phyloP scores from a whole-genome alignment of 2,329 filamentous ascomycete species.

The Chaetomium sp. region DNA sequence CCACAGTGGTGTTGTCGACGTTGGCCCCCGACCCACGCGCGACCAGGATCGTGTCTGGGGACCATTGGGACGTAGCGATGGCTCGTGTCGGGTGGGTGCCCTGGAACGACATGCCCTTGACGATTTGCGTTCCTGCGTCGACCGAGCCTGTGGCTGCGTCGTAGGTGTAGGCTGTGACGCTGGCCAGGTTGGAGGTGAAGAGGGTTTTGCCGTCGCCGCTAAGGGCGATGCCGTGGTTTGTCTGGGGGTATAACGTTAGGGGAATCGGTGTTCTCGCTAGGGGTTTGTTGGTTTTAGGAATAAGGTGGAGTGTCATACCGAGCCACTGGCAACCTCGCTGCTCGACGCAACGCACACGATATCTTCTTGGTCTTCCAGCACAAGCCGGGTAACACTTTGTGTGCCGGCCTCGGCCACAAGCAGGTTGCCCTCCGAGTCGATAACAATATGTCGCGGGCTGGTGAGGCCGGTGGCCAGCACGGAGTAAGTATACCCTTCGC shows the following conservation, averaged over 20 bases:
- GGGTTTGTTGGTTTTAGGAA: background rate
- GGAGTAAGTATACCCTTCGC: conserved; percentile 16
- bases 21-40: conserved; percentile 47
- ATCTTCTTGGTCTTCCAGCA: conserved; percentile 14
- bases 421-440: conserved; percentile 19
- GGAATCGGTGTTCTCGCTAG: background rate
- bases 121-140: conserved; percentile 34
- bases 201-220: conserved; percentile 28
- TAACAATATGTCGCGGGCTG: conserved; percentile 17
- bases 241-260: conserved; percentile 5
- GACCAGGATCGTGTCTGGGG: conserved; percentile 44
- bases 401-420: conserved; percentile 20
- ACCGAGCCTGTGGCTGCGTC: conserved; percentile 37
- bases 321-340: conserved; percentile 12
- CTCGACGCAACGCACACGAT: conserved; percentile 18
- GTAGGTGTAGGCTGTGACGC: conserved; percentile 47
- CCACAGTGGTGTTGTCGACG: conserved; percentile 40
- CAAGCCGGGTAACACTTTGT: conserved; percentile 13
- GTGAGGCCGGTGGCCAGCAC: conserved; percentile 19
- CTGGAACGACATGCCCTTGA: conserved; percentile 40
- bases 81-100: conserved; percentile 48
- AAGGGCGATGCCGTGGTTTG: conserved; percentile 29
- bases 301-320: conserved; percentile 5
- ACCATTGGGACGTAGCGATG: conserved; percentile 40
- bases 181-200: conserved; percentile 35